Base-by-base conservation (phyloP, 208 protist species). In the Trypanosoma avium region DNA sequence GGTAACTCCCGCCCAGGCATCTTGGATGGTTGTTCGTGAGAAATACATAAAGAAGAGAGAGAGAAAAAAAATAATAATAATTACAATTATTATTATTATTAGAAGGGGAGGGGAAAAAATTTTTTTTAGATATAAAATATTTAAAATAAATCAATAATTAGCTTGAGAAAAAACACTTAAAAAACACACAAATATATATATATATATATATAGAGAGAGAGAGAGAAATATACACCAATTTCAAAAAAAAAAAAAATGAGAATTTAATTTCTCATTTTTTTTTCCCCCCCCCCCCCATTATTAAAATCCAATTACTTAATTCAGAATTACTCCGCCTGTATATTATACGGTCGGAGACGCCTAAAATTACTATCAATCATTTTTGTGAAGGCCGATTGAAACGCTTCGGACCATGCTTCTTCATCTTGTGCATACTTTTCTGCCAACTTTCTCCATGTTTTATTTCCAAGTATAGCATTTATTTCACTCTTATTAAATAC, bases 281-380 rank as follows among this genome's bases (percentile, higher is more conserved):
- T 42, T n/a, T 42, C 36, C 10, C 12, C 7, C 2, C 7, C 36
- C 10, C 12, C 17, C 36, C 10, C 7, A 42, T 9, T 42, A n/a
- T 42, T 9, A n/a, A n/a, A 21, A 22, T 24, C 15, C 30, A 24
- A 22, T 22, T 6, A 22, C 21, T 32, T 1, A 2, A 35, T 48
- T 35, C 19, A 21, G 35, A 24, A 57, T 43, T 19, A 59, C 9
- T 62, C 38, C 7, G 48, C 17, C 2, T 46, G 15, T 48, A 4
- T 26, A 24, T 36, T 54, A 22, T 90, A 94, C 24, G 75, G 61
- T n/a, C 84, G 84, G 6, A 94, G 74, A 24, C 81, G 76, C 42
- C 73, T 79, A 58, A 94, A 92, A 45, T 94, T 75, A 61, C 82
- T 79, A 19, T 94, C 83, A 21, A 94, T 77, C 82, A 94, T 88